Conservation (phyloP, 1,284 basidiomycete species). For the Omphalotus olearius region DNA sequence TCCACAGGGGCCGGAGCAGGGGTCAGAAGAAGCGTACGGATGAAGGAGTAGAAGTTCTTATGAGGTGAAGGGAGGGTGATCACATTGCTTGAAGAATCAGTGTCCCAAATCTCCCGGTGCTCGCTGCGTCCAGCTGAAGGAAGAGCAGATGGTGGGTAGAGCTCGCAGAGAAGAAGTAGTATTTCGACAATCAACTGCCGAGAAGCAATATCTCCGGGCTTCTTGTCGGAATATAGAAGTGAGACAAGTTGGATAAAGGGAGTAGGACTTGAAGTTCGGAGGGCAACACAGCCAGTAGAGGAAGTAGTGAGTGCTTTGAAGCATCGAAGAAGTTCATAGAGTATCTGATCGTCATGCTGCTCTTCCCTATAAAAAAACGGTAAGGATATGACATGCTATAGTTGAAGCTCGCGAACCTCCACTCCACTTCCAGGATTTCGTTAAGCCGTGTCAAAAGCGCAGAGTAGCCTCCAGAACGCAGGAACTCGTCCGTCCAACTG, state of each 20-base stretch:
- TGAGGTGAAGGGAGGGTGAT: conserved; percentile 70
- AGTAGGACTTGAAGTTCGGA: conserved; percentile 78
- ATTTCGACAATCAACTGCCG: conserved; percentile 90
- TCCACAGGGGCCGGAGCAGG: conserved; percentile 72
- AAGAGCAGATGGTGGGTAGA: conserved; percentile 71
- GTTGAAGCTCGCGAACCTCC: conserved; percentile 61
- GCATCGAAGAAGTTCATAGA: conserved; percentile 91
- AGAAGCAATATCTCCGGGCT: conserved; percentile 88
- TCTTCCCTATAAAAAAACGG: conserved; percentile 67
- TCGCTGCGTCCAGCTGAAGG: conserved; percentile 38
- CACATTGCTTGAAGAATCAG: conserved; percentile 39
- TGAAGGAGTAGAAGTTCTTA: conserved; percentile 62
- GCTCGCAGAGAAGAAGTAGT: conserved; percentile 76
- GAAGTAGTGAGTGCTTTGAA: conserved; percentile 93
- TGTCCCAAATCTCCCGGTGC: conserved; percentile 56
- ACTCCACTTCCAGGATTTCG: conserved; percentile 92
- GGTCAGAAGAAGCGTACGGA: conserved; percentile 68
- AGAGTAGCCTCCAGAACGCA: conserved; percentile 81
- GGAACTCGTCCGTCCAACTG: conserved; percentile 92
- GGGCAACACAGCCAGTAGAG: conserved; percentile 76
- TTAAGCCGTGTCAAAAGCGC: conserved; percentile 83
- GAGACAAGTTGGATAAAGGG: conserved; percentile 83
- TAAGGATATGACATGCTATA: not conserved
- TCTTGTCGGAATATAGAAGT: conserved; percentile 94
- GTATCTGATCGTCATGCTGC: conserved; percentile 93